Conservation (phyloP, 2,329 filamentous ascomycete species). For the Venturia carpophila region DNA sequence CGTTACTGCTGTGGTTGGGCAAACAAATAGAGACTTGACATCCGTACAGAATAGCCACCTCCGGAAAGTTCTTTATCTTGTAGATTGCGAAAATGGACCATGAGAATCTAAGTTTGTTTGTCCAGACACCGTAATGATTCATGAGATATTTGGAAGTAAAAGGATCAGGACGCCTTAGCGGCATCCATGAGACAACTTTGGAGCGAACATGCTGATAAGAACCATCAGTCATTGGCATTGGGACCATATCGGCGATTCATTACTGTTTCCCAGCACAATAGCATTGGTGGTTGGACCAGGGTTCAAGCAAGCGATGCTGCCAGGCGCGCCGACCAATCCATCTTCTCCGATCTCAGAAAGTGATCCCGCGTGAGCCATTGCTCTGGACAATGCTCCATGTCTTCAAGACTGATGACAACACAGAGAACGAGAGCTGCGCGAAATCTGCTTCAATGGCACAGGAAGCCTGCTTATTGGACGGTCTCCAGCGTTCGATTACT, state of each 20-base stretch:
- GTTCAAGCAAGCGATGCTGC: slow-evolving; percentile 39
- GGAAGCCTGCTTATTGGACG: slow-evolving; percentile 35
- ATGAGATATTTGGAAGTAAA: too few species aligned
- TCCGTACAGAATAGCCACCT: too few species aligned
- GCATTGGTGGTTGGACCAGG: slow-evolving; percentile 47
- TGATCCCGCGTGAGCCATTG: slow-evolving; percentile 21
- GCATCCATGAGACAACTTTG: too few species aligned
- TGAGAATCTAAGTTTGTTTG: too few species aligned
- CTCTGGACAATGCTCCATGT: background rate
- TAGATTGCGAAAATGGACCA: too few species aligned
- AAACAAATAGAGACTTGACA: too few species aligned
- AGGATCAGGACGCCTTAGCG: too few species aligned
- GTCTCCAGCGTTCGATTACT: slow-evolving; percentile 46
- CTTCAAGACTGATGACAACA: background rate
- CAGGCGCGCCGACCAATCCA: slow-evolving; percentile 38
- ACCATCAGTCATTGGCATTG: slow-evolving; percentile 29
- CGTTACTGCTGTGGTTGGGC: too few species aligned
- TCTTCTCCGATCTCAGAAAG: slow-evolving; percentile 23
- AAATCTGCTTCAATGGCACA: slow-evolving; percentile 22
- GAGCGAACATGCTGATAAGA: background rate
- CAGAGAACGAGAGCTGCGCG: slow-evolving; percentile 21
- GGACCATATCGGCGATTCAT: slow-evolving; percentile 47
- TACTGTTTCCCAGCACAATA: slow-evolving; percentile 39
- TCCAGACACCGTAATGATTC: too few species aligned
- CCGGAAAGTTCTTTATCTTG: too few species aligned